These are phyloP conservation scores for Annona squamosa DNA, from an alignment of 164 flowering plant species.

Conservation along the genomic window DNA sequence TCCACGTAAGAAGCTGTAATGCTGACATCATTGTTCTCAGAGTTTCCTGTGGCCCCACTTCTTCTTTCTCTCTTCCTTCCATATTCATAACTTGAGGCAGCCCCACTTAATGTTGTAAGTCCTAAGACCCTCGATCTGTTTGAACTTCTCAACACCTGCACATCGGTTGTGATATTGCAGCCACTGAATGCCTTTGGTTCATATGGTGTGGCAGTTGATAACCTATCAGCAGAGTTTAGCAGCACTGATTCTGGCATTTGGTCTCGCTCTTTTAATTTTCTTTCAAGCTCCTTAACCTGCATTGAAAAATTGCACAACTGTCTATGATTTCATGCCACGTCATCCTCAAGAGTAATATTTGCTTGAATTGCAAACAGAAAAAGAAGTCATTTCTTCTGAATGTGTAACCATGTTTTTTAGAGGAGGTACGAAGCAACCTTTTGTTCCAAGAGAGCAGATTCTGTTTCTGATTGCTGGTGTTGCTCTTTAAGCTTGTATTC, in stretches of 20 bases:
- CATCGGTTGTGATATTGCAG: slow-evolving; percentile 36
- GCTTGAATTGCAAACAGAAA: neutral
- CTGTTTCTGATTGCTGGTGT: slow-evolving; percentile 10
- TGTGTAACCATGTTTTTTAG: too few relatives aligned
- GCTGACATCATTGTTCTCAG: slow-evolving; percentile 32
- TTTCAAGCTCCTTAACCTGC: slow-evolving; percentile 12
- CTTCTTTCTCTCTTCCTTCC: slow-evolving; percentile 49
- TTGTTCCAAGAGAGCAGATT: slow-evolving; percentile 32
- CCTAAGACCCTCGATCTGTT: slow-evolving; percentile 40
- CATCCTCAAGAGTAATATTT: neutral
- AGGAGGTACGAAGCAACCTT: slow-evolving; percentile 55
- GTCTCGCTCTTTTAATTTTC: slow-evolving; percentile 20
- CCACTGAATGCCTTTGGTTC: slow-evolving; percentile 30
- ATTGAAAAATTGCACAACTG: neutral
- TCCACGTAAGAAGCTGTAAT: slow-evolving; percentile 16
- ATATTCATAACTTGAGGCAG: slow-evolving; percentile 27
- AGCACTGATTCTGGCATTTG: slow-evolving; percentile 16
- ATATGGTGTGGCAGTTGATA: slow-evolving; percentile 30
- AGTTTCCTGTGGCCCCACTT: slow-evolving; percentile 29
- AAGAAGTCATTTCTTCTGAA: too few relatives aligned
- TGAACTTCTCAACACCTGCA: slow-evolving; percentile 38
- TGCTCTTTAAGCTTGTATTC: slow-evolving; percentile 11
- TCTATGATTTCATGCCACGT: neutral
- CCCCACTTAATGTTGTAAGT: slow-evolving; percentile 30
- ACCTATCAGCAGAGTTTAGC: slow-evolving; percentile 23